Conservation (phyloP, 163 green algal species). For the Scenedesmus sp. region DNA sequence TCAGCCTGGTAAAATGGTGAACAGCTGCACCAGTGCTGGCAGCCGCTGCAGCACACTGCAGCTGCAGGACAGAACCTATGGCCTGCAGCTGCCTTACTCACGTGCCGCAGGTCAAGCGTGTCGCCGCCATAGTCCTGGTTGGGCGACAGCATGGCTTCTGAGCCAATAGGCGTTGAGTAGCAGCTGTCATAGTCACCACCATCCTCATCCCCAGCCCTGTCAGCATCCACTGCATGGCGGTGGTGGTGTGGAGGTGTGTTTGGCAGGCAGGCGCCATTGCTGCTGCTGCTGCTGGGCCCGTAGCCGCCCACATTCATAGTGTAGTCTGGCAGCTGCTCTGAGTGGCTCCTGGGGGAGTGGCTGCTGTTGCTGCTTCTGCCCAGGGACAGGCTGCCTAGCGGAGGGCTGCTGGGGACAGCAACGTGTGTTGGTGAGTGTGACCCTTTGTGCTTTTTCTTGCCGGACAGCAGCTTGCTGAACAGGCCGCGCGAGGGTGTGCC, state of each 20-base stretch:
- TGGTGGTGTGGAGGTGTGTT: slow-evolving; percentile 5
- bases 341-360: neutral
- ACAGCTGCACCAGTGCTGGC: neutral
- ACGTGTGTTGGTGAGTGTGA: neutral
- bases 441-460: slow-evolving; percentile 17
- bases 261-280: neutral
- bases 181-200: neutral
- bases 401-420: slow-evolving; percentile 15
- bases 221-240: slow-evolving; percentile 4
- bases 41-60: neutral
- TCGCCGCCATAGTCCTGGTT: neutral
- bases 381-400: neutral
- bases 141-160: neutral
- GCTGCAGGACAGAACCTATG: neutral
- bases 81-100: neutral
- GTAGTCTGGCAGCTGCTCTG: slow-evolving; percentile 14
- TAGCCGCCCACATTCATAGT: neutral
- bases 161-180: slow-evolving; percentile 9
- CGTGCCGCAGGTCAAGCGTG: slow-evolving; percentile 40
- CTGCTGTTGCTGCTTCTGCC: neutral
- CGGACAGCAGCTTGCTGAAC: slow-evolving; percentile 41
- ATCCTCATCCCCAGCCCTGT: neutral
- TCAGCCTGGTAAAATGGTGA: neutral
- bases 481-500: slow-evolving; percentile 14
- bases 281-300: neutral